Evolutionary conservation across 352 stramenopile species (phyloP), one percentile per base, ranked within the genome.

Genomic region (Phytophthora niederhauseri): DNA sequence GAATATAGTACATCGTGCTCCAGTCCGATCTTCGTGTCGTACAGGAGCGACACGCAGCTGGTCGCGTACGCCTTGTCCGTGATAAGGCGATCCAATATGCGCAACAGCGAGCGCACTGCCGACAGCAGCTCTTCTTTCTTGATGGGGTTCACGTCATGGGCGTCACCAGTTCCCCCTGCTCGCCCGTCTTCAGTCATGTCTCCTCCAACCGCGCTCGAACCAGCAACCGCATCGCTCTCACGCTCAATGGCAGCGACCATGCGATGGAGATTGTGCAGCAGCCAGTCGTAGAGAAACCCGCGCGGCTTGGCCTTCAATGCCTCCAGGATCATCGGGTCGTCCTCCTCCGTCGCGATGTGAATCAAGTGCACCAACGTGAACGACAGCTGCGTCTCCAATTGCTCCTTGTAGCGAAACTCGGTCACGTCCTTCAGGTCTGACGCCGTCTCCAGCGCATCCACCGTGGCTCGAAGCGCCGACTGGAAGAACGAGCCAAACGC

Each of bases 341-440:
- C 89, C 61, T 92, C 81, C n/a, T 88, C 67, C 0, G 83, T 81
- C 1, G 85, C 87, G 17, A 96, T 79, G 61, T 93, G 74, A 57
- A 96, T 85, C 58, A 96, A 56, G 53, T 95, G 89, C 56, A 95
- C 81, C 54, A 96, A 72, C 30, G 89, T 95, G 59, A 96, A 96
- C 7, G 87, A 95, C 11, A 96, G 55, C 69, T 96, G 89, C 15
- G 88, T 93, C 60, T 96, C 89, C 6, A 96, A 70, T 54, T 96
- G 89, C 58, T 93, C 87, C 67, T 96, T 96, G 80, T 96, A 96
- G n/a, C 87, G 86, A 76, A 95, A 96, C 75, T 96, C 89, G 1
- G 81, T 93, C 68, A 96, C 87, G 56, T 96, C 89, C 51, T 94
- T 93, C 57, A 96, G 66, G 53, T 95, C 87, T 0, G 88, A 94